Evolutionary conservation across 129 eudicot species (phyloP).

Genomic region (Gnaphalium uliginosum): DNA sequence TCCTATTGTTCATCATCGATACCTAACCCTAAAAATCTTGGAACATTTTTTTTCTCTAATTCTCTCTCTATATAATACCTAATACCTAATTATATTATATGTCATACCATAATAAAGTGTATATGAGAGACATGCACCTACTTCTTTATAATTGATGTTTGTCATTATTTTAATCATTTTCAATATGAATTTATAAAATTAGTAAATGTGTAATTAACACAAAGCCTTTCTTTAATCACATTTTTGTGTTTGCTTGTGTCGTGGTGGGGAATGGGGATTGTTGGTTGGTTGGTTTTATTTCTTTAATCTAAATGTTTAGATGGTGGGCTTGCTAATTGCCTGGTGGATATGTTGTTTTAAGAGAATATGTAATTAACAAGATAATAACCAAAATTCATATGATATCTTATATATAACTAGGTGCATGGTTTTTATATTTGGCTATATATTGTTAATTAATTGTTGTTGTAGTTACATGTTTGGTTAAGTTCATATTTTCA

Average conservation of each 20-base stretch:
- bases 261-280: background rate
- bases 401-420: too few species aligned
- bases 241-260: slow-evolving; percentile 1
- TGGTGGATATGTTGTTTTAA: too few species aligned
- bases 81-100: background rate
- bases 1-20: slow-evolving; percentile 40
- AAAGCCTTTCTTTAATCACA: background rate
- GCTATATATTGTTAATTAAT: too few species aligned
- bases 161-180: slow-evolving; percentile 16
- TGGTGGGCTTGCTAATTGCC: slow-evolving; percentile 24
- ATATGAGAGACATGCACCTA: background rate
- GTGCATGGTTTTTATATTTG: too few species aligned
- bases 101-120: background rate
- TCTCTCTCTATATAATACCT: background rate
- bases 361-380: too few species aligned
- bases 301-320: background rate
- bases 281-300: slow-evolving; percentile 11
- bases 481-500: too few species aligned
- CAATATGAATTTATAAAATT: background rate
- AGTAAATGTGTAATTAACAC: background rate
- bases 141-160: slow-evolving; percentile 8
- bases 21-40: slow-evolving; percentile 23
- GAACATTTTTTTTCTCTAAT: background rate
- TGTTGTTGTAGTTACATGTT: too few species aligned
- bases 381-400: too few species aligned